phyloP scores from a whole-genome alignment of 2,329 filamentous ascomycete species.

The Cercospora beticola region DNA sequence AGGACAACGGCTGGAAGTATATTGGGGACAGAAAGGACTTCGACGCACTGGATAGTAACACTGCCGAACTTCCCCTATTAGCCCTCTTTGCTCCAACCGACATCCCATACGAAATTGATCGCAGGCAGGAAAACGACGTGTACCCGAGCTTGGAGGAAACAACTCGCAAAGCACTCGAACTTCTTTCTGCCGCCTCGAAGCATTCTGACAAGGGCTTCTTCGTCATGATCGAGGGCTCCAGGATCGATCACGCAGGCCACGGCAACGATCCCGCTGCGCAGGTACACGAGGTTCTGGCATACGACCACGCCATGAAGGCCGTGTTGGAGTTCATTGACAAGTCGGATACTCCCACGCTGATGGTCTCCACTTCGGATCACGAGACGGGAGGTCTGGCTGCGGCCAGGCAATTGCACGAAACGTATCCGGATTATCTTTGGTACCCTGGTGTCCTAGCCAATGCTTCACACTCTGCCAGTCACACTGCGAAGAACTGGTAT shows the following conservation, averaged over 20 bases:
- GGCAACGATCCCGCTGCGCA: slow-evolving; percentile 58
- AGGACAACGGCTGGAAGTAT: slow-evolving; percentile 79
- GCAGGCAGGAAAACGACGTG: slow-evolving; percentile 70
- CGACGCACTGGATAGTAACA: slow-evolving; percentile 60
- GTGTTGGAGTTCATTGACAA: slow-evolving; percentile 82
- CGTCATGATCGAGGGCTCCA: slow-evolving; percentile 94
- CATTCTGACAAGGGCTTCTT: slow-evolving; percentile 93
- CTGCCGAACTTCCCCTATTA: slow-evolving; percentile 75
- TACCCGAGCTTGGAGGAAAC: slow-evolving; percentile 93
- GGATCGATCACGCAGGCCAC: slow-evolving; percentile 89
- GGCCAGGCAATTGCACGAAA: slow-evolving; percentile 66
- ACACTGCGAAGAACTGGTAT: slow-evolving; percentile 46
- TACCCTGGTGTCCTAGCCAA: slow-evolving; percentile 79
- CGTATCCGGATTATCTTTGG: slow-evolving; percentile 74
- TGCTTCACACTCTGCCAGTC: slow-evolving; percentile 71
- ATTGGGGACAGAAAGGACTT: slow-evolving; percentile 71
- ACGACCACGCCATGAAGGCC: slow-evolving; percentile 79
- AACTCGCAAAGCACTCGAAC: slow-evolving; percentile 75
- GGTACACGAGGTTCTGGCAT: slow-evolving; percentile 85
- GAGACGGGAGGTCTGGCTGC: slow-evolving; percentile 88
- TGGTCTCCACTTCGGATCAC: slow-evolving; percentile 91
- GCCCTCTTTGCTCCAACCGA: slow-evolving; percentile 81
- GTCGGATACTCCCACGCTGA: slow-evolving; percentile 70
- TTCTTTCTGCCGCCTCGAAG: slow-evolving; percentile 76
- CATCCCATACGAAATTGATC: slow-evolving; percentile 91